Evolutionary conservation across 1,139 yeast genomes (phyloP), one percentile per base, ranked within the genome.

Genomic region (Yamadazyma buinensis): DNA sequence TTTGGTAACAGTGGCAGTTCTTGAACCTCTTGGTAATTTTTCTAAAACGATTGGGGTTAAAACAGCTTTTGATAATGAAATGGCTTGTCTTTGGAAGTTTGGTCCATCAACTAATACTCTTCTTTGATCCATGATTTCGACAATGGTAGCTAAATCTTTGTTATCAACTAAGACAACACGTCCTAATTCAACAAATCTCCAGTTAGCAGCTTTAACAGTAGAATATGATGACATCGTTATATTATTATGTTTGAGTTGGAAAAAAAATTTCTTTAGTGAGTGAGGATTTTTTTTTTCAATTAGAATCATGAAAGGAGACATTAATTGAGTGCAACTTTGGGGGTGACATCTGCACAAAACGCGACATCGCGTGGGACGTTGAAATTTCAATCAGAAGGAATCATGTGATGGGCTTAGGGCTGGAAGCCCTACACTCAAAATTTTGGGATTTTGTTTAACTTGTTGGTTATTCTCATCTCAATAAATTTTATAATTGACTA

Each of bases 151-250:
- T 66, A 90, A 77, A 46, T 64, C 63, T 75, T 85, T 84, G 75
- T 80, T 76, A 80, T 80, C 73, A 69, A 92, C 68, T 67, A 90
- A 84, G 73, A 90, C 96, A 67, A 94, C 87, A 79, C 98, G 96
- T 71, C 99, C 99, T 66, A 90, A 85, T 80, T 92, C 96, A 70
- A 94, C 98, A 69, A 79, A 83, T 84, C 97, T 87, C 97, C 97
- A 90, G 90, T 85, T 86, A 73, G 95, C 79, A 71, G 95, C 85
- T 79, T 85, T 84, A 72, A 90, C 94, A 67, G 84, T 75, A 68
- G 95, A 57, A 55, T 59, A 48, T 33, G 48, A 33, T 45, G 69
- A 60, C 72, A 65, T 66, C 7, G 7, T 43, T 33, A 30, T 35
- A 32, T 29, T 36, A 34, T 18, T 33, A 35, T 35, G 28, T 41